Percentiles rank a stretch among this genome's conserved stretches.
These are phyloP conservation scores for Fomitopsis pulvina DNA, from an alignment of 768 basidiomycete species.

Conservation along the genomic window DNA sequence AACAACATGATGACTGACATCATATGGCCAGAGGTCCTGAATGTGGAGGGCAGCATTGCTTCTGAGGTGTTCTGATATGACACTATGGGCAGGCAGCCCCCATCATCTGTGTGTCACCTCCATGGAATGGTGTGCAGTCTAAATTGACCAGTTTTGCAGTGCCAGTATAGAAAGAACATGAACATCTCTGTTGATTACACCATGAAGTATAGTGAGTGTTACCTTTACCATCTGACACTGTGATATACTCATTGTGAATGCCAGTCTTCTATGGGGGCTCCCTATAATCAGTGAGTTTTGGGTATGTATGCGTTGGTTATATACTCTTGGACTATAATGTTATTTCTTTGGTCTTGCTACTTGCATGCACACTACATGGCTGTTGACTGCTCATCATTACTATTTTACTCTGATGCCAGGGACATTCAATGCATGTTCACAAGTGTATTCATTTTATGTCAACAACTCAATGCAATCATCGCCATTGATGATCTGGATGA, in stretches of 20 bases:
- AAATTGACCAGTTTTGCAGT: slow-evolving; percentile 8
- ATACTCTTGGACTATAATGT: too few species aligned
- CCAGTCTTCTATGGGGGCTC: slow-evolving; percentile 25
- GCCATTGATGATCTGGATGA: too few species aligned
- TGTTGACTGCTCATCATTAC: too few species aligned
- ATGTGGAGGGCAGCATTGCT: slow-evolving; percentile 21
- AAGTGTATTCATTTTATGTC: too few species aligned
- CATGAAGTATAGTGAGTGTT: slow-evolving; percentile 17
- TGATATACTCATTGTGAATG: background rate
- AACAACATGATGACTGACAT: slow-evolving; percentile 22
- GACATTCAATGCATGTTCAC: too few species aligned
- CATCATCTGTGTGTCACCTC: slow-evolving; percentile 16
- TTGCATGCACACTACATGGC: too few species aligned
- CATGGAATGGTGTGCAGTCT: too few species aligned
- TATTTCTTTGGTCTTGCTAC: too few species aligned
- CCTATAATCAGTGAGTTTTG: slow-evolving; percentile 43
- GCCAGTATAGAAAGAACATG: slow-evolving; percentile 13
- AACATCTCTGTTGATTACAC: slow-evolving; percentile 22
- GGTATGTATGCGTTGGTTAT: slow-evolving; percentile 33
- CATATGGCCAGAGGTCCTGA: slow-evolving; percentile 29
- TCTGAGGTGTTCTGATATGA: slow-evolving; percentile 23
- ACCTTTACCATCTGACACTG: too few species aligned
- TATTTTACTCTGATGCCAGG: too few species aligned
- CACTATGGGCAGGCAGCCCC: slow-evolving; percentile 28
- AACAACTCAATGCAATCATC: too few species aligned